Evolutionary conservation across 2,329 filamentous ascomycete species (phyloP).

Genomic region (Fusarium sp.): DNA sequence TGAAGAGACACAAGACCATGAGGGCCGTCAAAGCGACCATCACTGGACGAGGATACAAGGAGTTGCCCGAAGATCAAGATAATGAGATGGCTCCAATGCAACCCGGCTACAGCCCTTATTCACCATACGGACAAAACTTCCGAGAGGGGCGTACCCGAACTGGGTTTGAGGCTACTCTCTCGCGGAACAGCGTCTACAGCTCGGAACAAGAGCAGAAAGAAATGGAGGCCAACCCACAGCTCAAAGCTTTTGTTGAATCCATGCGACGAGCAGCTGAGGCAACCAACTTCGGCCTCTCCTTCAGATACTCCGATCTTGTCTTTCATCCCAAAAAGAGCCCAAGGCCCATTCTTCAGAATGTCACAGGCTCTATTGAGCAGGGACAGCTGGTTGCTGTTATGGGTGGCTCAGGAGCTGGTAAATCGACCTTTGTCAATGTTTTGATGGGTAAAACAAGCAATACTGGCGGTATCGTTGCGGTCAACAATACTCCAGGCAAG

Average conservation of each 20-base stretch:
- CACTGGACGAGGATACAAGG: slow-evolving; percentile 47
- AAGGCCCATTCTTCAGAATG: slow-evolving; percentile 61
- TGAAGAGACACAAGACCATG: slow-evolving; percentile 41
- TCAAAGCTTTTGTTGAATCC: slow-evolving; percentile 62
- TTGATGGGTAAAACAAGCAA: slow-evolving; percentile 68
- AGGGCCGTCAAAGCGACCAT: slow-evolving; percentile 45
- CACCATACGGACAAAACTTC: slow-evolving; percentile 23
- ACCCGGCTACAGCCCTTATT: slow-evolving; percentile 41
- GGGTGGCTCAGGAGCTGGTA: slow-evolving; percentile 69
- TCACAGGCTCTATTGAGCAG: slow-evolving; percentile 64
- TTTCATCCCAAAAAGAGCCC: slow-evolving; percentile 58
- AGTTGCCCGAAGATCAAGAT: slow-evolving; percentile 47
- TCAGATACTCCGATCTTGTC: slow-evolving; percentile 61
- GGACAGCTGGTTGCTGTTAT: slow-evolving; percentile 68
- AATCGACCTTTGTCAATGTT: slow-evolving; percentile 69
- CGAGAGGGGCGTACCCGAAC: slow-evolving; percentile 37
- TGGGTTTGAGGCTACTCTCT: slow-evolving; percentile 53
- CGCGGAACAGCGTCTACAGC: slow-evolving; percentile 47
- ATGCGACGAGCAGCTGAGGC: slow-evolving; percentile 63
- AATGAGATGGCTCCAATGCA: slow-evolving; percentile 51
- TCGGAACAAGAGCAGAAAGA: slow-evolving; percentile 26
- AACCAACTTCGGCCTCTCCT: slow-evolving; percentile 62
- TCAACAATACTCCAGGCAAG: slow-evolving; percentile 62
- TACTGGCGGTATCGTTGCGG: slow-evolving; percentile 61
- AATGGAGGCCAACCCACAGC: slow-evolving; percentile 46